Evolutionary conservation across 2,329 filamentous ascomycete species (phyloP), one percentile per base, ranked within the genome.

Genomic region (Whalleya microplaca): DNA sequence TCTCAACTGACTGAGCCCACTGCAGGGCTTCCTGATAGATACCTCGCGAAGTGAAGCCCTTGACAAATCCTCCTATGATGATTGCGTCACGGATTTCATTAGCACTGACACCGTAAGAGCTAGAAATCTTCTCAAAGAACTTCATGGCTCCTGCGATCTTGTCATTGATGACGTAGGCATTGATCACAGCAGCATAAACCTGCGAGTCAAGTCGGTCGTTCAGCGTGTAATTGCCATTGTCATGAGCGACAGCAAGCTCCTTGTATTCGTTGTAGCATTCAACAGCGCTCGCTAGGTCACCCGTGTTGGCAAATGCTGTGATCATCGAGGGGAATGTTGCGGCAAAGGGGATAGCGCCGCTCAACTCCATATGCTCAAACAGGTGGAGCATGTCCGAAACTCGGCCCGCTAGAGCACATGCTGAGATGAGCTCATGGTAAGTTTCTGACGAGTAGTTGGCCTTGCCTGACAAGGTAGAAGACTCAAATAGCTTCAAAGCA

Each of bases 181-280:
- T 91, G 75, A 98, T 88, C 51, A 99, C 80, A n/a, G 94, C 84
- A 21, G 93, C 92, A 70, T 99, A 98, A 6, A 98, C 89, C 63
- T 92, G 83, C 23, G 88, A 85, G 70, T 98, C 94, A 46, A 90
- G 82, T 48, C 93, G 87, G 61, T 89, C 82, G 45, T 88, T 80
- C 9, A 92, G 78, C 18, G 84, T 84, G 45, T 87, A 80, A 56
- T 86, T 80, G 55, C 92, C 92, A 41, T 83, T 85, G 72, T 97
- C 90, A 71, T 95, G 84, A 41, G 89, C 87, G 50, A 98, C 85
- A n/a, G 94, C 93, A 42, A 97, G 80, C 45, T 86, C 84, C 69
- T 92, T 92, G 80, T 98, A 98, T 75, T 96, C 91, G 63, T 96
- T 94, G 76, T 97, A 99, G 75, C 92, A 92, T 72, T 96, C 92